Evolutionary conservation across 2,329 filamentous ascomycete genomes (phyloP), one percentile per base, ranked within the genome.

Genomic region (Emmonsiellopsis sp.): DNA sequence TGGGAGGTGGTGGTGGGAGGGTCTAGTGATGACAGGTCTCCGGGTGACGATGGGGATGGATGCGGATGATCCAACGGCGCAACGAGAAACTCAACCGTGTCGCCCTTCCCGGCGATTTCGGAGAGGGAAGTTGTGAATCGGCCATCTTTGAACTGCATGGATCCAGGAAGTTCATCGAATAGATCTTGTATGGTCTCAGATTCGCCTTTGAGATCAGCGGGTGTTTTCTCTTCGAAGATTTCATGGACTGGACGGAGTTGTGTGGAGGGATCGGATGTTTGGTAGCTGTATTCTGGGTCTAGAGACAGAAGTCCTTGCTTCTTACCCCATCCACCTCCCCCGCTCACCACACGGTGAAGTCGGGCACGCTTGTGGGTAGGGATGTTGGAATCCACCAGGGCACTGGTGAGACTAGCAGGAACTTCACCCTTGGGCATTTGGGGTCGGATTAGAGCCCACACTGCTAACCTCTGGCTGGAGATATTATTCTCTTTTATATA

Each of bases 301-400:
- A 73, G 55, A 1, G 71, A 73, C 16, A 73, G 62, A 8, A 73
- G 64, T 2, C 71, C 71, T 51, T 71, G 69, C 56, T 73, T 73
- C 58, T 73, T 73, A n/a, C 71, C 71, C 71, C 71, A 73, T 55
- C 71, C 71, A 41, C 71, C 71, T 37, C 71, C 71, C 13, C 71
- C 71, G 35, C 71, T 73, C 62, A 73, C 66, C 30, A 73, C 69
- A 46, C 67, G 70, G 55, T 73, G 69, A 41, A 73, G 61, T 55
- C 67, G 69, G 40, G 67, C 67, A 11, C 71, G 70, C 15, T 58
- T 58, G 5, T 55, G 57, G 34, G 73, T 59, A 10, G 64, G 43
- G 11, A 32, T 11, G 2, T 51, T 13, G 38, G 41, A 26, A 6
- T 43, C 26, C 30, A n/a, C 5, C 2, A 30, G 5, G 9, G 31